Conservation (phyloP, 495 filamentous ascomycete genomes). For the Annulohypoxylon maeteangense region DNA sequence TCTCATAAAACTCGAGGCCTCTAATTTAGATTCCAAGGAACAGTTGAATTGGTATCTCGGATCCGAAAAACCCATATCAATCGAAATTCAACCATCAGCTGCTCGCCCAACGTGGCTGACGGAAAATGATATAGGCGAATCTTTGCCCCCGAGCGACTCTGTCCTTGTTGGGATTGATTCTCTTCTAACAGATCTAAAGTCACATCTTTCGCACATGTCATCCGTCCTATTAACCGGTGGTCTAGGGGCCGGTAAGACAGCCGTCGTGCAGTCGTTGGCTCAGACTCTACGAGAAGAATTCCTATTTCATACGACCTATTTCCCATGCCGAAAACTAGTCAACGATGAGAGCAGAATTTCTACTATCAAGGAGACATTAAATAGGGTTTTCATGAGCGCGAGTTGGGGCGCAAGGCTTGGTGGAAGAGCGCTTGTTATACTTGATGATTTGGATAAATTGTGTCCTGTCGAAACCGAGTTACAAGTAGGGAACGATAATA, state of each 20-base stretch:
- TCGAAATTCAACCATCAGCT: slow-evolving; percentile 78
- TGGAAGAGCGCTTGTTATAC: slow-evolving; percentile 81
- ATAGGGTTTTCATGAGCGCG: slow-evolving; percentile 83
- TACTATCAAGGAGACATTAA: slow-evolving; percentile 88
- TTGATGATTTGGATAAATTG: slow-evolving; percentile 92
- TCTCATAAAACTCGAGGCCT: slow-evolving; percentile 77
- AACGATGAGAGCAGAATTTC: slow-evolving; percentile 89
- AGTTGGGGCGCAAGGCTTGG: slow-evolving; percentile 89
- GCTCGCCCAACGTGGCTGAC: slow-evolving; percentile 65
- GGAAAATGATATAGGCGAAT: slow-evolving; percentile 60
- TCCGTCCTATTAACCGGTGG: slow-evolving; percentile 90
- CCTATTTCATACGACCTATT: slow-evolving; percentile 81
- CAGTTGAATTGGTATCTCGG: slow-evolving; percentile 78
- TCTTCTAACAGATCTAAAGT: slow-evolving; percentile 73
- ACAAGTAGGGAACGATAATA: slow-evolving; percentile 90
- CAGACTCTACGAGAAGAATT: slow-evolving; percentile 71
- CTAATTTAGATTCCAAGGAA: slow-evolving; percentile 59
- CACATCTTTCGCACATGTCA: slow-evolving; percentile 81
- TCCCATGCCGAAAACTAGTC: slow-evolving; percentile 82
- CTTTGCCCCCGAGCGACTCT: slow-evolving; percentile 63
- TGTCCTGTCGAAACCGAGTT: slow-evolving; percentile 93
- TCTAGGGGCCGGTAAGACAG: slow-evolving; percentile 88
- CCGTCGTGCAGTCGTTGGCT: slow-evolving; percentile 69
- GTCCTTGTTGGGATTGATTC: slow-evolving; percentile 87
- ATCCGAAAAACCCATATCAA: slow-evolving; percentile 73